Evolutionary conservation across 176 grass and related monocot genomes (phyloP).

Genomic region (Poa annua): DNA sequence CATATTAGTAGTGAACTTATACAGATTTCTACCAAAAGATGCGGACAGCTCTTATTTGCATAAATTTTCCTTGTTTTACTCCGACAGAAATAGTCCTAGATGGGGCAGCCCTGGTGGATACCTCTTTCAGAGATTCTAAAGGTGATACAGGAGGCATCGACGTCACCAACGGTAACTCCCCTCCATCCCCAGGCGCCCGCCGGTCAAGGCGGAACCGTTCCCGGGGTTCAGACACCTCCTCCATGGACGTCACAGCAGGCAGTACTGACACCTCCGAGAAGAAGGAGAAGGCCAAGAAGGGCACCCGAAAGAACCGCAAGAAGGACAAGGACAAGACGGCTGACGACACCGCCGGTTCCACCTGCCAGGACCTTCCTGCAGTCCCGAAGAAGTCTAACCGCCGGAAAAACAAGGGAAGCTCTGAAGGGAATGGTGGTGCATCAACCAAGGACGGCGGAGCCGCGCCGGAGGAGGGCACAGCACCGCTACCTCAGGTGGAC

Average conservation of each 20-base stretch:
- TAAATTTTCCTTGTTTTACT: neutral
- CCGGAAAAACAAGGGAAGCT: conserved; percentile 60
- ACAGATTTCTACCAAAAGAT: neutral
- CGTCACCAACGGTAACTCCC: conserved; percentile 28
- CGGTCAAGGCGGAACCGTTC: conserved; percentile 74
- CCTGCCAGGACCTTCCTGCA: conserved; percentile 60
- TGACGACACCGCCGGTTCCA: neutral
- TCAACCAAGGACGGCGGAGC: conserved; percentile 31
- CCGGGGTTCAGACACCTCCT: conserved; percentile 54
- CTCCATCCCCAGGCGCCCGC: conserved; percentile 38
- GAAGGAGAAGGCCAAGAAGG: conserved; percentile 62
- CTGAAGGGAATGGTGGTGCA: conserved; percentile 35
- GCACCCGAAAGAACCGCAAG: conserved; percentile 54
- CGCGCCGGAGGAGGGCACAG: conserved; percentile 41
- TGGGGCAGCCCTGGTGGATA: conserved; percentile 54
- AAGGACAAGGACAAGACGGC: conserved; percentile 56
- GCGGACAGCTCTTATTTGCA: neutral
- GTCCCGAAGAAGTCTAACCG: conserved; percentile 86
- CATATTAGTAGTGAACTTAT: neutral
- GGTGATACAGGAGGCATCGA: conserved; percentile 33
- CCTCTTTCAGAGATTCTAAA: conserved; percentile 47
- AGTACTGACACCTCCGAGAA: conserved; percentile 40
- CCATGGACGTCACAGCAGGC: conserved; percentile 38
- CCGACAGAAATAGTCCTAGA: conserved; percentile 65
- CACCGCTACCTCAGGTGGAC: conserved; percentile 19